Conservation (phyloP, 2,329 filamentous ascomycete species). For the Diplodia corticola region DNA sequence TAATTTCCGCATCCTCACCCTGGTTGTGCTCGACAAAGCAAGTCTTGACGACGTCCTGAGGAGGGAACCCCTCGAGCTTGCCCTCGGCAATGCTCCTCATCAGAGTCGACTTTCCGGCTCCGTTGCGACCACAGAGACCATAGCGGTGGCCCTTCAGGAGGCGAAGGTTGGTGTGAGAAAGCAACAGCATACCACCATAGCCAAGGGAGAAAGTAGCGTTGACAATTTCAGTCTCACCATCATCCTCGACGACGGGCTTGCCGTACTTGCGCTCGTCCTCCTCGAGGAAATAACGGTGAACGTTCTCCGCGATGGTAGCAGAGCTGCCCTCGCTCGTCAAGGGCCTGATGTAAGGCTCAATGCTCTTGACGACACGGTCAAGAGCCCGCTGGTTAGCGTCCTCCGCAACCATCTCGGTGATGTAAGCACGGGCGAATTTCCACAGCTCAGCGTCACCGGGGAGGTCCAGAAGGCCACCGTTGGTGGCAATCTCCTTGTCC, state of each 20-base stretch:
- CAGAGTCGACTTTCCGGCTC: conserved; percentile 96
- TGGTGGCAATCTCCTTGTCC: conserved; percentile 72
- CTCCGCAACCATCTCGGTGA: conserved; percentile 82
- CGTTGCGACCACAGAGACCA: conserved; percentile 94
- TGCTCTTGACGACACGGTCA: conserved; percentile 66
- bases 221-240: conserved; percentile 93
- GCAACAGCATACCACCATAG: conserved; percentile 94
- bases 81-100: conserved; percentile 96
- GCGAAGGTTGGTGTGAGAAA: conserved; percentile 93
- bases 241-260: conserved; percentile 80
- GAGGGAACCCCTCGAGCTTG: conserved; percentile 95
- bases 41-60: conserved; percentile 87
- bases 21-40: conserved; percentile 99
- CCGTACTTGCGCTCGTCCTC: conserved; percentile 89
- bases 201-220: conserved; percentile 97
- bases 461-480: conserved; percentile 62
- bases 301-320: conserved; percentile 66
- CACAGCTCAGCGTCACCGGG: conserved; percentile 63
- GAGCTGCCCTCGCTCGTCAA: conserved; percentile 65
- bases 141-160: conserved; percentile 96
- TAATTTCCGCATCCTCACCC: conserved; percentile 94
- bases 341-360: conserved; percentile 73
- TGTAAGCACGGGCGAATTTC: conserved; percentile 68
- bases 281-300: conserved; percentile 76
- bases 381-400: conserved; percentile 82